Conservation (phyloP, 2,329 filamentous ascomycete species). For the Colletotrichum sp. region DNA sequence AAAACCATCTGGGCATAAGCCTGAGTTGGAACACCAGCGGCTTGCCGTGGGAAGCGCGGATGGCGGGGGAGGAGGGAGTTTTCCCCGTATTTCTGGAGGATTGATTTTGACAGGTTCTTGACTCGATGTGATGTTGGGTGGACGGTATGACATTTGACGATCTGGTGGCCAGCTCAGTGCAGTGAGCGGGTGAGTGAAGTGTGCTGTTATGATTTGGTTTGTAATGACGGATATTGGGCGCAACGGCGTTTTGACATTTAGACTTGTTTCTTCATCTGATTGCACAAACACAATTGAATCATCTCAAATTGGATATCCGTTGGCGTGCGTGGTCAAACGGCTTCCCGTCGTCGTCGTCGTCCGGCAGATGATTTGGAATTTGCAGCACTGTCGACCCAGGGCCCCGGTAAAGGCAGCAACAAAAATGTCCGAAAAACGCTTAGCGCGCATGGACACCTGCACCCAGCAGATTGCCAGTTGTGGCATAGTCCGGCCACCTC, state of each 20-base stretch:
- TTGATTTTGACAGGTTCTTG: neutral
- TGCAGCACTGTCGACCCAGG: neutral
- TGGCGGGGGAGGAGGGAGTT: neutral
- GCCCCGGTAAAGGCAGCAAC: neutral
- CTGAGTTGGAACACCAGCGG: neutral
- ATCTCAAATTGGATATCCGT: neutral
- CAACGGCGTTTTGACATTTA: neutral
- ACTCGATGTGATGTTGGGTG: neutral
- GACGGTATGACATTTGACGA: neutral
- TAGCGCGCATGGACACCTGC: neutral
- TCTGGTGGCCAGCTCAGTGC: neutral
- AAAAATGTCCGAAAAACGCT: neutral
- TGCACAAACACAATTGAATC: neutral
- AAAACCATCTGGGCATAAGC: neutral
- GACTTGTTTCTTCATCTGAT: neutral
- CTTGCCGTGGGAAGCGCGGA: slow-evolving; percentile 4
- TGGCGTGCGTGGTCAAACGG: neutral
- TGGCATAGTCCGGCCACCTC: slow-evolving; percentile 12
- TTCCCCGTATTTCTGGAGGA: neutral
- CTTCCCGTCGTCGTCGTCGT: neutral
- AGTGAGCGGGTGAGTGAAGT: neutral
- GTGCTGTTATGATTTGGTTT: neutral
- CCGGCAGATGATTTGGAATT: slow-evolving; percentile 14
- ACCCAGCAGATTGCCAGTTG: slow-evolving; percentile 3
- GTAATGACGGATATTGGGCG: neutral